A percentile compares a stretch with the other conserved stretches of the same genome.
These are phyloP conservation scores for Parascedosporium putredinis DNA, from an alignment of 2,329 filamentous ascomycete species.

Conservation along the genomic window DNA sequence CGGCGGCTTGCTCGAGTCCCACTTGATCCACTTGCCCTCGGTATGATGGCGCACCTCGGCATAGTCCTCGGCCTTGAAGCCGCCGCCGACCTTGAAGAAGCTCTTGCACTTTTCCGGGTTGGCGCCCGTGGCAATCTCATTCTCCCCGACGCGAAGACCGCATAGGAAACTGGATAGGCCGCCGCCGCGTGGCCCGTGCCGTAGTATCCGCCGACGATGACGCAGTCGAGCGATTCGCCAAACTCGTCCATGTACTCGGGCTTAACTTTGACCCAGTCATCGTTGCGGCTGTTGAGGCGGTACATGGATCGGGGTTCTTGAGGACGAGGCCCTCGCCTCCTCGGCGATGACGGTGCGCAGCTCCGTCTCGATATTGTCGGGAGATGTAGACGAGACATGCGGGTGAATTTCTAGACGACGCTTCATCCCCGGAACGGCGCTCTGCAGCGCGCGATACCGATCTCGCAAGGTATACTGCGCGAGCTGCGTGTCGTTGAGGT, in stretches of 20 bases:
- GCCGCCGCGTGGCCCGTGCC: constrained; percentile 81
- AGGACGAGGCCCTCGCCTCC: constrained; percentile 81
- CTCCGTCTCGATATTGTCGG: constrained; percentile 65
- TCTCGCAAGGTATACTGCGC: constrained; percentile 77
- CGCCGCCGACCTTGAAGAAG: constrained; percentile 98
- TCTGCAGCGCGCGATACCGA: constrained; percentile 63
- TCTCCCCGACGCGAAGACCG: constrained; percentile 65
- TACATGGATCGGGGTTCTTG: constrained; percentile 89
- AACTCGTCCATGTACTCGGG: constrained; percentile 97
- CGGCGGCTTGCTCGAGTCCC: constrained; percentile 69
- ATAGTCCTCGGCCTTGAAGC: constrained; percentile 78
- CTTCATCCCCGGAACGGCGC: constrained; percentile 57
- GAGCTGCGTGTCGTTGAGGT: constrained; percentile 70
- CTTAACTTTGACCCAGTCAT: constrained; percentile 98
- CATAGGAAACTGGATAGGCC: constrained; percentile 81
- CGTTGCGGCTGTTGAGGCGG: constrained; percentile 76
- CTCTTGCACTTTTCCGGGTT: constrained; percentile 72
- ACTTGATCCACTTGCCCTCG: constrained; percentile 83
- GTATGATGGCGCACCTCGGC: constrained; percentile 71
- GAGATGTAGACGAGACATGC: constrained; percentile 54
- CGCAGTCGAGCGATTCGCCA: constrained; percentile 82
- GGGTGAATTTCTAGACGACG: constrained; percentile 76
- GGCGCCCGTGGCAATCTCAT: constrained; percentile 47
- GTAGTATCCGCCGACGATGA: constrained; percentile 87
- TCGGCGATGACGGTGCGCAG: constrained; percentile 78